Evolutionary conservation across 2,329 filamentous ascomycete species (phyloP), one percentile per base, ranked within the genome.

Genomic region (Coniochaeta sp.): DNA sequence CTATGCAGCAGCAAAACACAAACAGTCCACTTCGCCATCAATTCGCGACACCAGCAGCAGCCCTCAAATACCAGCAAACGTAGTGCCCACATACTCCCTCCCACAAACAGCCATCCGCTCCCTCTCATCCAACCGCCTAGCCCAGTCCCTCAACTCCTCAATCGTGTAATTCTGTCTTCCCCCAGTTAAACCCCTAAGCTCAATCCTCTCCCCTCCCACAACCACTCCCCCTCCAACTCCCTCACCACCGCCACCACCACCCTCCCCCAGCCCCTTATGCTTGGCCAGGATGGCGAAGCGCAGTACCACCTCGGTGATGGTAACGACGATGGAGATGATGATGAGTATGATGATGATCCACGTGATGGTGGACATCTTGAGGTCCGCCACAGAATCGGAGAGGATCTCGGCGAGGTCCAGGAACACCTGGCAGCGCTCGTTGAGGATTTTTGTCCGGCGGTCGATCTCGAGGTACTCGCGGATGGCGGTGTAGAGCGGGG

Each of bases 281-380:
- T 67, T 71, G 18, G 69, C 67, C 55, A 96, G 71, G 51, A 96
- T 87, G 26, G 78, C 84, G 64, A 97, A 97, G 6, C 94, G 81
- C 49, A 99, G 73, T 51, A 87, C 82, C 8, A 97, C 92, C 71
- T 99, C 94, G 3, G 87, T 85, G 49, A 89, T 87, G 2, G 94
- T 97, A 50, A 99, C 90, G 50, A 91, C 75, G 62, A 99, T 97
- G 64, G 87, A 92, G 58, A 97, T 75, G 46, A 95, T 70, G 64
- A 99, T 99, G 45, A 99, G 80, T 45, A 96, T 78, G 62, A 99
- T 99, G 68, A 97, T 87, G 67, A 99, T 97, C 92, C 92, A 97
- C 1, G 94, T 99, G 65, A 96, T 95, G 58, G 80, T 78, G 59
- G 90, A 96, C 87, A 96, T 97, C 68, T 96, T 96, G 58, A 89